A percentile compares a stretch with the other conserved stretches of the same genome.
phyloP scores from a whole-genome alignment of 2,329 filamentous ascomycete genomes.

The Arthrinium phaeospermum region DNA sequence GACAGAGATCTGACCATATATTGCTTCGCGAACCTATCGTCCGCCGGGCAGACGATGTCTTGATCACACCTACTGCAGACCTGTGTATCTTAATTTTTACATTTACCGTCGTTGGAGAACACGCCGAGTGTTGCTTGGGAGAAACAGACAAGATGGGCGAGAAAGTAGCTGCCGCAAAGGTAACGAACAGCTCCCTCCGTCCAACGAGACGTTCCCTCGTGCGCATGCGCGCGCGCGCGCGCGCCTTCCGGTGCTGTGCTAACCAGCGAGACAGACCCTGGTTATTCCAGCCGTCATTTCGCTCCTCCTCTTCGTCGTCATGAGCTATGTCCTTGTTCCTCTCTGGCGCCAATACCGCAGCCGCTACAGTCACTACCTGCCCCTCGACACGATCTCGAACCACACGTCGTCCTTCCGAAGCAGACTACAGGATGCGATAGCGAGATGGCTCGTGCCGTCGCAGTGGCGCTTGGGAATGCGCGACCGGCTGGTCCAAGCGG shows the following conservation, averaged over 20 bases:
- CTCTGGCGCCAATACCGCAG: slow-evolving; percentile 72
- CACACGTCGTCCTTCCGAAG: slow-evolving; percentile 61
- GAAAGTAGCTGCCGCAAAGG: slow-evolving; percentile 16
- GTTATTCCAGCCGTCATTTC: slow-evolving; percentile 74
- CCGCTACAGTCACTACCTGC: slow-evolving; percentile 77
- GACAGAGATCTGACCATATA: neutral
- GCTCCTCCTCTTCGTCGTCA: slow-evolving; percentile 68
- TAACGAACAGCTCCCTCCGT: neutral
- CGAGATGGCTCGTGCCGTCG: slow-evolving; percentile 50
- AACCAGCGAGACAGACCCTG: slow-evolving; percentile 59
- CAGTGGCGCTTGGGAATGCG: slow-evolving; percentile 53
- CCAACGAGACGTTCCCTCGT: neutral
- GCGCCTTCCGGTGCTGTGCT: neutral
- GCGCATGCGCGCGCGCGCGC: neutral
- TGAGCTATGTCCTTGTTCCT: slow-evolving; percentile 70
- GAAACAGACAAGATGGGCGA: slow-evolving; percentile 3
- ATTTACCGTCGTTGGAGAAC: neutral
- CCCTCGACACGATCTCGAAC: slow-evolving; percentile 66
- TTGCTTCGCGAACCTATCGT: neutral
- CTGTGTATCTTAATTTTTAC: neutral
- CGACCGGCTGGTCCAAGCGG: slow-evolving; percentile 47
- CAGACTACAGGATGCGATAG: slow-evolving; percentile 51
- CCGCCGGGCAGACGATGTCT: neutral
- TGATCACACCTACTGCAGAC: neutral
- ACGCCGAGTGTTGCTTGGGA: neutral